Evolutionary conservation across 768 basidiomycete genomes (phyloP).

Genomic region (Rhodotorula kratochvilovae): DNA sequence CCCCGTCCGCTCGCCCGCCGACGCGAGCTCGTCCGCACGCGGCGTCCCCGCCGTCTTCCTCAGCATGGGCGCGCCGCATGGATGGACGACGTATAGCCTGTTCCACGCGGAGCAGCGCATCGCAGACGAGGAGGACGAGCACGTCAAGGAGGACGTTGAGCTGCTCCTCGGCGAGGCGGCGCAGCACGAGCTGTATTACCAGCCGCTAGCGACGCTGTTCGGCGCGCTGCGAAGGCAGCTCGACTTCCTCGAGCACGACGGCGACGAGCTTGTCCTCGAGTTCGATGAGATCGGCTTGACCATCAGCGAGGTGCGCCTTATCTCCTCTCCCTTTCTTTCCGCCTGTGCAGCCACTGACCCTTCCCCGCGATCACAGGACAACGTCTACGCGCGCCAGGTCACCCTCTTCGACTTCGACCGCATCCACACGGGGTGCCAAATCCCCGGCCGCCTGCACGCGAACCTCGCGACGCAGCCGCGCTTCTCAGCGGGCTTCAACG

Average conservation of each 20-base stretch:
- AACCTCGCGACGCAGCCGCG: conserved; percentile 20
- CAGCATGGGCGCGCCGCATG: background rate
- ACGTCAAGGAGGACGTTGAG: background rate
- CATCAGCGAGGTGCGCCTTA: conserved; percentile 37
- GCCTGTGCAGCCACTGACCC: background rate
- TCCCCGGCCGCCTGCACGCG: conserved; percentile 37
- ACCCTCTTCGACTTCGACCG: conserved; percentile 42
- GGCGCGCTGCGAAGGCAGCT: conserved; percentile 30
- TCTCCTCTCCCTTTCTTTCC: background rate
- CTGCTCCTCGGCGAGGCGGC: conserved; percentile 17
- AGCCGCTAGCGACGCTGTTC: conserved; percentile 32
- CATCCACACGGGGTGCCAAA: conserved; percentile 39
- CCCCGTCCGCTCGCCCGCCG: background rate
- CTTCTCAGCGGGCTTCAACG: conserved; percentile 39
- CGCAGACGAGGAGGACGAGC: background rate
- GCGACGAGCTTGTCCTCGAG: conserved; percentile 41
- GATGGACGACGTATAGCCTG: conserved; percentile 18
- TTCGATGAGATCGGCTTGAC: conserved; percentile 40
- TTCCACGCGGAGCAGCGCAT: conserved; percentile 8
- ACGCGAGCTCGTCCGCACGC: background rate
- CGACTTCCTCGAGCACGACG: conserved; percentile 12
- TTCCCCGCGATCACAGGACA: conserved; percentile 34
- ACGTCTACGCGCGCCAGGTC: conserved; percentile 35
- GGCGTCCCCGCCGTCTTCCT: conserved; percentile 22
- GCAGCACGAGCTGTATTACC: conserved; percentile 39